These are phyloP conservation scores for Coix lacrymajobi DNA, from an alignment of 176 grass and related monocot species.

Conservation along the genomic window DNA sequence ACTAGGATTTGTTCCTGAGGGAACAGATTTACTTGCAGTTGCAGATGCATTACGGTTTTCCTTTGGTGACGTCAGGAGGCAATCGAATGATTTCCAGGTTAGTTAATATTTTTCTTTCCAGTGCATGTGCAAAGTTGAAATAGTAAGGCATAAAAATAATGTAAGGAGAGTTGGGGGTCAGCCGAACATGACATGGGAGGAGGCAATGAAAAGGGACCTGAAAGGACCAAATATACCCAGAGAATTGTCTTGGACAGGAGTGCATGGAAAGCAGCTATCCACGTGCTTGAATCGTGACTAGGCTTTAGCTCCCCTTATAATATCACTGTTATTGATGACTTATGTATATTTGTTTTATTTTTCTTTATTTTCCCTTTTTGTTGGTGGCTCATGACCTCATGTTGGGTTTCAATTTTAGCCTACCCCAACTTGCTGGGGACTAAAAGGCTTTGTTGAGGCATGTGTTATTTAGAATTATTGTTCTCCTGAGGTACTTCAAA, in stretches of 20 bases:
- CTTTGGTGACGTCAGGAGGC: constrained; percentile 62
- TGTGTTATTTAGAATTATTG: neutral
- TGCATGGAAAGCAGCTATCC: neutral
- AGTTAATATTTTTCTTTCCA: constrained; percentile 13
- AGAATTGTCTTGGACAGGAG: neutral
- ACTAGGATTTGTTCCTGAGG: constrained; percentile 89
- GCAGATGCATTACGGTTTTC: constrained; percentile 54
- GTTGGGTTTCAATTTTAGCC: too few species aligned
- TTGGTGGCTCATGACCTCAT: neutral
- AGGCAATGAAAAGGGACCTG: neutral
- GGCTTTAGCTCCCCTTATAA: neutral
- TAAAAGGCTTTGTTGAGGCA: neutral
- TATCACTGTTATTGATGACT: neutral
- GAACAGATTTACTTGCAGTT: constrained; percentile 75
- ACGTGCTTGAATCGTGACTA: neutral
- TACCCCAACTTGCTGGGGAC: neutral
- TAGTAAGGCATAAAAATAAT: neutral
- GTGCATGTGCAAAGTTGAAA: neutral
- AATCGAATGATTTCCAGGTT: constrained; percentile 96
- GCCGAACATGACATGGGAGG: neutral
- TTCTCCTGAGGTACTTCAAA: neutral
- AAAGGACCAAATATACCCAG: neutral
- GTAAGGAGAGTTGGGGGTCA: neutral
- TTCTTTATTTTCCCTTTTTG: neutral
- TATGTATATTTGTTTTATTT: neutral